Evolutionary conservation across 106 monocot genomes (phyloP).

Genomic region (Alisma plantagoaquatica): DNA sequence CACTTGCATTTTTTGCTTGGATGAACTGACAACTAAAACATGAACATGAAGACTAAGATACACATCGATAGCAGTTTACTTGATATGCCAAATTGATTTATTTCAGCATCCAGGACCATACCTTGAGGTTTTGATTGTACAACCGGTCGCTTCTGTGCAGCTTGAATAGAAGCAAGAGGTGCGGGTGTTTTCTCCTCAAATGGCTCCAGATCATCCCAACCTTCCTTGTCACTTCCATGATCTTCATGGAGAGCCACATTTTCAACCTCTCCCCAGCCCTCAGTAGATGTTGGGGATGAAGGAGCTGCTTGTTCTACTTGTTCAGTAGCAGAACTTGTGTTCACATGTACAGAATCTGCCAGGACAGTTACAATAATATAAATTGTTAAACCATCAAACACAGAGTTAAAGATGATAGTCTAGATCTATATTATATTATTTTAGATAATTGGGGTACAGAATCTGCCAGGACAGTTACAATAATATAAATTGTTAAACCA

Average conservation of each 20-base stretch:
- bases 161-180: conserved; percentile 44
- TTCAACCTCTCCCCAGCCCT: conserved; percentile 75
- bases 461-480: too few relatives aligned
- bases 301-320: conserved; percentile 37
- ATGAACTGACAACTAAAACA: too few relatives aligned
- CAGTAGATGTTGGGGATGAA: conserved; percentile 62
- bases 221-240: conserved; percentile 58
- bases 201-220: conserved; percentile 82
- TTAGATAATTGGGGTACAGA: too few relatives aligned
- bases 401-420: too few relatives aligned
- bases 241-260: conserved; percentile 35
- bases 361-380: too few relatives aligned
- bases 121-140: conserved; percentile 43
- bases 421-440: too few relatives aligned
- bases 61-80: too few relatives aligned
- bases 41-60: neutral
- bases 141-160: too few relatives aligned
- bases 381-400: too few relatives aligned
- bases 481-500: too few relatives aligned
- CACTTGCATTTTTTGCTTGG: neutral
- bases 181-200: conserved; percentile 50
- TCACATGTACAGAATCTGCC: too few relatives aligned
- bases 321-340: conserved; percentile 22
- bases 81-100: too few relatives aligned
- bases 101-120: conserved; percentile 32